phyloP scores from a whole-genome alignment of 129 eudicot genomes.

The Centrapalus pauciflorus region DNA sequence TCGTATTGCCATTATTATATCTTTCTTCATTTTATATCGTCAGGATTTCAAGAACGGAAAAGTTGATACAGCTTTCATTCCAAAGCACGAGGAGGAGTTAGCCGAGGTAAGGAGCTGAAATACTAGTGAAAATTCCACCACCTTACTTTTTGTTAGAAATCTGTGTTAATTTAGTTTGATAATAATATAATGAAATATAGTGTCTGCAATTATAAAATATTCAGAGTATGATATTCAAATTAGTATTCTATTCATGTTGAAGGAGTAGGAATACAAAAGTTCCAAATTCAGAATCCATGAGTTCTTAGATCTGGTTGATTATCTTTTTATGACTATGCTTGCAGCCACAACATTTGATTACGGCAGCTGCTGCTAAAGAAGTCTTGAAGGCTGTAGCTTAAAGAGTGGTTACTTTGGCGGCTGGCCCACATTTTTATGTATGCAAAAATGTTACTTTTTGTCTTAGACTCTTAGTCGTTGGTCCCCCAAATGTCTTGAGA shows the following conservation, averaged over 20 bases:
- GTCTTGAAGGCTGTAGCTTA: constrained; percentile 37
- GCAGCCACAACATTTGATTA: constrained; percentile 44
- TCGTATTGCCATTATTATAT: background rate
- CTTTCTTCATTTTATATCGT: background rate
- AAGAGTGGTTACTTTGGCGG: constrained; percentile 7
- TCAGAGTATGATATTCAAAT: no score
- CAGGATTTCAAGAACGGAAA: constrained; percentile 96
- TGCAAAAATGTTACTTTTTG: constrained; percentile 18
- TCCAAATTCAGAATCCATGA: background rate
- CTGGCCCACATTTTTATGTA: constrained; percentile 15
- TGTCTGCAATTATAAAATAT: no score
- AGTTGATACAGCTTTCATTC: constrained; percentile 97
- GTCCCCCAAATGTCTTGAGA: constrained; percentile 8
- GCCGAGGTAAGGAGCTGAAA: constrained; percentile 59
- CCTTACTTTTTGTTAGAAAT: background rate
- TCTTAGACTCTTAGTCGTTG: constrained; percentile 6
- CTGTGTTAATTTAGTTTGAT: background rate
- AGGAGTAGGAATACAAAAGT: no score
- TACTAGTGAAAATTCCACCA: background rate
- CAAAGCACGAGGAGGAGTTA: constrained; percentile 89
- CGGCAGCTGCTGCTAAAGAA: constrained; percentile 37
- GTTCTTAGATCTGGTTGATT: constrained; percentile 3
- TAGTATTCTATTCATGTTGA: background rate
- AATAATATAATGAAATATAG: no score
- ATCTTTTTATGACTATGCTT: constrained; percentile 4